Evolutionary conservation across 2,329 filamentous ascomycete species (phyloP).

Genomic region (Aspergillus sp.): DNA sequence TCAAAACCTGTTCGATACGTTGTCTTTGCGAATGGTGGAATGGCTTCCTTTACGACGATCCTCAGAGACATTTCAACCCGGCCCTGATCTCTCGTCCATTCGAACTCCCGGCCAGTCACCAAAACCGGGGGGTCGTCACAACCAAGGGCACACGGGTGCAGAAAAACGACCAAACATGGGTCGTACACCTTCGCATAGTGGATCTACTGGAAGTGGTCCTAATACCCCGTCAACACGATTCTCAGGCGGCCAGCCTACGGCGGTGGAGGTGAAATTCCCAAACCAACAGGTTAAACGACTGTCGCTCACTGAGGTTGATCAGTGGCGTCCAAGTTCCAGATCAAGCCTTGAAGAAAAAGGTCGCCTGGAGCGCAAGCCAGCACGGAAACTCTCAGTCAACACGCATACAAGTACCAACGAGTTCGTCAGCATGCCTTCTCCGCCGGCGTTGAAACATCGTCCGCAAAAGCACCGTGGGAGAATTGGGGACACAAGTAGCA

Average conservation of each 20-base stretch:
- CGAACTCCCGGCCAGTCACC: constrained; percentile 5
- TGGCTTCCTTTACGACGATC: constrained; percentile 41
- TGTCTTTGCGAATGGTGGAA: constrained; percentile 41
- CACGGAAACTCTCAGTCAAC: constrained; percentile 27
- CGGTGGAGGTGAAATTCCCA: constrained; percentile 33
- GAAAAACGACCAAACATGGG: constrained; percentile 1
- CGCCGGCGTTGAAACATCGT: constrained; percentile 36
- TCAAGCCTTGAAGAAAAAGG: constrained; percentile 27
- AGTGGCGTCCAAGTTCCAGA: constrained; percentile 29
- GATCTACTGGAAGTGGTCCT: constrained; percentile 13
- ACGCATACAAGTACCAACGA: constrained; percentile 23
- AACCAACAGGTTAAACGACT: constrained; percentile 36
- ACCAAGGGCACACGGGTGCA: constrained; percentile 3
- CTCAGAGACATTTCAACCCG: constrained; percentile 15
- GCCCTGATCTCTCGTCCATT: constrained; percentile 4
- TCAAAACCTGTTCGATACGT: constrained; percentile 52
- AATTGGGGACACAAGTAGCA: constrained; percentile 15
- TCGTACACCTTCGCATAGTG: constrained; percentile 1
- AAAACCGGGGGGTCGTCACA: constrained; percentile 7
- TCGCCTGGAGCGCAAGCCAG: constrained; percentile 23
- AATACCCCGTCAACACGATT: constrained; percentile 24
- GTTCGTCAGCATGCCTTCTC: constrained; percentile 28
- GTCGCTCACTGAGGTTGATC: constrained; percentile 33
- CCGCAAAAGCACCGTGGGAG: constrained; percentile 34
- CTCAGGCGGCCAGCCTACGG: constrained; percentile 20